phyloP scores from a whole-genome alignment of 345 rosid genomes.

The Isatis tinctoria region DNA sequence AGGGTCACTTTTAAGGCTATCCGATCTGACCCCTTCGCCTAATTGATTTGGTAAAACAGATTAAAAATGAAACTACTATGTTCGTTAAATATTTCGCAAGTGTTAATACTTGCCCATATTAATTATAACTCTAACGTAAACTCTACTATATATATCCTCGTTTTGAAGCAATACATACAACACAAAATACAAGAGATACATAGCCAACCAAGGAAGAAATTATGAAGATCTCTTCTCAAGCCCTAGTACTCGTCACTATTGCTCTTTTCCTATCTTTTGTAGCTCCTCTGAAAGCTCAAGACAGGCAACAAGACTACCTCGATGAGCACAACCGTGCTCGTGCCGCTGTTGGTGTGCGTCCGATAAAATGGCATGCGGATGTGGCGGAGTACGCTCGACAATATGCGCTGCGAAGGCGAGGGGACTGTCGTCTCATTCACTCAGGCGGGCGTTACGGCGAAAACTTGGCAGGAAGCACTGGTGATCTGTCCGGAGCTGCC shows the following conservation, averaged over 20 bases:
- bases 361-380: constrained; percentile 32
- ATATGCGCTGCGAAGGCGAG: constrained; percentile 8
- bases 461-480: constrained; percentile 30
- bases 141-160: constrained; percentile 13
- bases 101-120: neutral
- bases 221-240: constrained; percentile 18
- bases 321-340: constrained; percentile 23
- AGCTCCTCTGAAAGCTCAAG: constrained; percentile 25
- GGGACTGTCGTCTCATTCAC: constrained; percentile 33
- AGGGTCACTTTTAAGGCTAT: neutral
- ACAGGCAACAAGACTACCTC: constrained; percentile 23
- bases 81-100: neutral
- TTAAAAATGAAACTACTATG: neutral
- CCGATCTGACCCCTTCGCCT: neutral
- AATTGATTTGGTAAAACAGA: constrained; percentile 18
- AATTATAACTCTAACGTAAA: neutral
- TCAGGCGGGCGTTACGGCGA: constrained; percentile 38
- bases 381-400: constrained; percentile 33
- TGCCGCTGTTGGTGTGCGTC: constrained; percentile 18
- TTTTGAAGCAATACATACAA: neutral
- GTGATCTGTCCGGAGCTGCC: constrained; percentile 15
- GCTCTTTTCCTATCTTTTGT: constrained; percentile 10
- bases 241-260: neutral
- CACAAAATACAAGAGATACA: neutral
- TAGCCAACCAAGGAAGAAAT: neutral